Conservation (phyloP, 1,284 basidiomycete species). For the Fomes fomentarius region DNA sequence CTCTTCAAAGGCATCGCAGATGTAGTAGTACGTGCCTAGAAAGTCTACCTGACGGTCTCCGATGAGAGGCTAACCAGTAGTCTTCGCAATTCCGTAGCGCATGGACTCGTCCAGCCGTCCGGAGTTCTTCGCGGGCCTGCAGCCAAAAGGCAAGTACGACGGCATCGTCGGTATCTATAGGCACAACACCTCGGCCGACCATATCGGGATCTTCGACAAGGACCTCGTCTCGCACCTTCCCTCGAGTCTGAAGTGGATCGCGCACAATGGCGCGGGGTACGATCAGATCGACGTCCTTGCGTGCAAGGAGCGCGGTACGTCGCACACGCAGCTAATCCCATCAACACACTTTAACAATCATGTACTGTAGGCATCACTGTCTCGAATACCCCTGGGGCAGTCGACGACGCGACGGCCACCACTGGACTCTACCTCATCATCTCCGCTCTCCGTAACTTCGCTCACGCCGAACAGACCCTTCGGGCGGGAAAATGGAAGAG, state of each 20-base stretch:
- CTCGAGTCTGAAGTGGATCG: conserved; percentile 78
- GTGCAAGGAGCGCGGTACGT: conserved; percentile 68
- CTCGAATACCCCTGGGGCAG: conserved; percentile 91
- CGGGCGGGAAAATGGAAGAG: conserved; percentile 60
- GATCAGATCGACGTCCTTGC: conserved; percentile 83
- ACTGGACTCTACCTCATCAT: conserved; percentile 86
- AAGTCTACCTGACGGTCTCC: too few species aligned
- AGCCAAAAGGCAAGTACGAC: conserved; percentile 73
- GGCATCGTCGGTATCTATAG: conserved; percentile 82
- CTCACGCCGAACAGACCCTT: conserved; percentile 72
- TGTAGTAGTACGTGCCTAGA: conserved; percentile 62
- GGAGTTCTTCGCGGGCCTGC: conserved; percentile 70
- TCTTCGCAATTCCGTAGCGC: conserved; percentile 13
- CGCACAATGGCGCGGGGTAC: conserved; percentile 93
- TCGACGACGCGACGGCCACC: conserved; percentile 92
- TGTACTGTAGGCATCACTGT: conserved; percentile 69
- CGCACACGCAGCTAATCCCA: too few species aligned
- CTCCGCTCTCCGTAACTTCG: conserved; percentile 82
- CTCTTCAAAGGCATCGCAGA: conserved; percentile 74
- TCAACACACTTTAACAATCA: neutral
- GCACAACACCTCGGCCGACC: conserved; percentile 64
- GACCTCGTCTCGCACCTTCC: conserved; percentile 76
- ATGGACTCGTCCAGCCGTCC: conserved; percentile 69
- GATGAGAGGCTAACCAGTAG: neutral
- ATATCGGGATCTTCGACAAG: conserved; percentile 80